Conservation (phyloP, 2,329 filamentous ascomycete genomes). For the Aphanoascus verrucosus region DNA sequence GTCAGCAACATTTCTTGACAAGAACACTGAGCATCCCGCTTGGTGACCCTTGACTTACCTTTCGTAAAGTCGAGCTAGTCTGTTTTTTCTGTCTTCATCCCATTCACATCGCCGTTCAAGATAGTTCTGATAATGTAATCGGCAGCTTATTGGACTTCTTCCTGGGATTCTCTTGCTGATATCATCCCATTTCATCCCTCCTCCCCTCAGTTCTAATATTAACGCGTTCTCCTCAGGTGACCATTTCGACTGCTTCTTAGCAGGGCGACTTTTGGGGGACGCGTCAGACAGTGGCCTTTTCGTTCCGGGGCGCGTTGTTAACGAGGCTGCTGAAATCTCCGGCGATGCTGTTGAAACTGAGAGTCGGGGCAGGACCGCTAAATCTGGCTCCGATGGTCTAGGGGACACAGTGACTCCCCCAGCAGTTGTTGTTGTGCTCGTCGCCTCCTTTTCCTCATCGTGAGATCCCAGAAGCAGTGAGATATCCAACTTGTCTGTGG, state of each 20-base stretch:
- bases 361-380: neutral
- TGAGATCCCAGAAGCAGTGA: constrained; percentile 16
- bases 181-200: constrained; percentile 97
- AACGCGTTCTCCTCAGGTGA: constrained; percentile 84
- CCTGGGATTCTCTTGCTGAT: constrained; percentile 86
- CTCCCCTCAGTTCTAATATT: constrained; percentile 81
- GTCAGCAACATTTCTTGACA: neutral
- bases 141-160: constrained; percentile 85
- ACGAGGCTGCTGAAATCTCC: neutral
- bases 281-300: constrained; percentile 5
- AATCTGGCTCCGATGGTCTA: constrained; percentile 4
- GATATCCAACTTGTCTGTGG: constrained; percentile 20
- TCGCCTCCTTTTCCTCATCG: constrained; percentile 18
- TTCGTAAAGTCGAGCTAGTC: constrained; percentile 86
- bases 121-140: constrained; percentile 94
- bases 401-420: constrained; percentile 5
- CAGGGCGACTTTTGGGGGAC: constrained; percentile 38
- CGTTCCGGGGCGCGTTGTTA: constrained; percentile 1
- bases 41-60: constrained; percentile 47
- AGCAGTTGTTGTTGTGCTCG: constrained; percentile 9
- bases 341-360: constrained; percentile 7
- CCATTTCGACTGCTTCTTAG: constrained; percentile 96
- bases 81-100: constrained; percentile 97
- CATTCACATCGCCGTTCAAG: constrained; percentile 85
- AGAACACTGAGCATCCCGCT: neutral